Percentiles rank a stretch among this genome's conserved stretches.
Evolutionary conservation across 805 yeast genomes (phyloP).

Genomic region (Yarrowia porcina): DNA sequence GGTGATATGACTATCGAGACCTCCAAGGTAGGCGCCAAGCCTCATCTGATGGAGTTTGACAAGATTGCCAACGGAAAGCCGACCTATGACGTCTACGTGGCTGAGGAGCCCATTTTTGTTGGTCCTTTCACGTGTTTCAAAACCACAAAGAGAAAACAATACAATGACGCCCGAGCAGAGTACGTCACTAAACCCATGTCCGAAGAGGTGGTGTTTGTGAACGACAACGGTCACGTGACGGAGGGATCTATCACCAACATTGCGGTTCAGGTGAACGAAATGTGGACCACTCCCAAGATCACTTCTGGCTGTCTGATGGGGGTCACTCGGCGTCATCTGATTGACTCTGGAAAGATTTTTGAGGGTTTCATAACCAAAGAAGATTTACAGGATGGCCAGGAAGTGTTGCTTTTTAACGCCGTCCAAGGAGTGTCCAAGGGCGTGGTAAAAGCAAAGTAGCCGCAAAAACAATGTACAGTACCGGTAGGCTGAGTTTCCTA

Average conservation of each 20-base stretch:
- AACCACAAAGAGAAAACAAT: slow-evolving; percentile 11
- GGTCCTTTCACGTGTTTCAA: slow-evolving; percentile 21
- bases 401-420: slow-evolving; percentile 10
- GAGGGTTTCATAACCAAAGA: neutral
- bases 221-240: slow-evolving; percentile 10
- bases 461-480: no score
- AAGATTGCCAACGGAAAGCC: neutral
- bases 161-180: neutral
- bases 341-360: neutral
- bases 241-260: slow-evolving; percentile 22
- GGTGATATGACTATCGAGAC: slow-evolving; percentile 5
- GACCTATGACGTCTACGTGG: neutral
- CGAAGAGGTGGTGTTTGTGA: slow-evolving; percentile 18
- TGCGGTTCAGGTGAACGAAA: slow-evolving; percentile 11
- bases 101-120: neutral
- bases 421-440: slow-evolving; percentile 20
- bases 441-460: neutral
- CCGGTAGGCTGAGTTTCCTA: no score
- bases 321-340: slow-evolving; percentile 17
- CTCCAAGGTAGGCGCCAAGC: neutral
- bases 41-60: slow-evolving; percentile 4
- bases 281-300: slow-evolving; percentile 21
- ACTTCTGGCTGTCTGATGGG: slow-evolving; percentile 19
- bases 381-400: slow-evolving; percentile 19
- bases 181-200: neutral